Base-by-base conservation (phyloP, 352 stramenopile species). In the Globisporangium barbulae region DNA sequence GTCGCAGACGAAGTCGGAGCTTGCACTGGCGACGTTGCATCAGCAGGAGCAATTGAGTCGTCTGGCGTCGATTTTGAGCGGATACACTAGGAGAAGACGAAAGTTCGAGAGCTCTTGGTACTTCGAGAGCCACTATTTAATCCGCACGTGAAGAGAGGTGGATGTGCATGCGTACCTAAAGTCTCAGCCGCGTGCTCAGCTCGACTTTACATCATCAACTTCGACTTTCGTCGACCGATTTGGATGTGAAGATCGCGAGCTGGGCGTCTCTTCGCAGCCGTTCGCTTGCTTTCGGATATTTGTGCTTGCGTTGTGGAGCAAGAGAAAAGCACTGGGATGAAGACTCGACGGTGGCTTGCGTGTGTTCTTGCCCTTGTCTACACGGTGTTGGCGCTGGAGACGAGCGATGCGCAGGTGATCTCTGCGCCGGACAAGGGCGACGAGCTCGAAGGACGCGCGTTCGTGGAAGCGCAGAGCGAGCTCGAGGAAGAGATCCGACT, bases 381-480 rank as follows among this genome's bases (percentile, higher is more conserved):
- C 25, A 12, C 17, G 17, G 6, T 25, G 17, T 21, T 53, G 2
- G 8, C 8, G 49, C 41, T 65, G 21, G 9, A 45, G n/a, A 5
- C 22, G 19, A 39, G 17, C 49, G 39, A 50, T 42, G 74, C 62
- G 33, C 77, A 86, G 41, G 71, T 90, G 53, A 90, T 91, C 53
- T 67, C 78, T n/a, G 77, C 82, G 33, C 82, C 79, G 2, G 82
- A 90, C 65, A 88, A 89, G 64, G 78, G 71, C 19, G 79, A 88
- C 31, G 81, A 90, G 61, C 74, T 91, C 17, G 84, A 93, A 44
- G 65, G 67, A 15, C 74, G 79, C 17, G 77, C 78, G 28, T 91
- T 76, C 57, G 57, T 64, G 0, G 72, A 81, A 37, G 81, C 75
- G 30, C 72, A 90, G 39, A 61, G 50, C 21, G 70, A 74, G 1